Base-by-base conservation (phyloP, 2,329 filamentous ascomycete species). In the Coleophoma eucalyptorum region DNA sequence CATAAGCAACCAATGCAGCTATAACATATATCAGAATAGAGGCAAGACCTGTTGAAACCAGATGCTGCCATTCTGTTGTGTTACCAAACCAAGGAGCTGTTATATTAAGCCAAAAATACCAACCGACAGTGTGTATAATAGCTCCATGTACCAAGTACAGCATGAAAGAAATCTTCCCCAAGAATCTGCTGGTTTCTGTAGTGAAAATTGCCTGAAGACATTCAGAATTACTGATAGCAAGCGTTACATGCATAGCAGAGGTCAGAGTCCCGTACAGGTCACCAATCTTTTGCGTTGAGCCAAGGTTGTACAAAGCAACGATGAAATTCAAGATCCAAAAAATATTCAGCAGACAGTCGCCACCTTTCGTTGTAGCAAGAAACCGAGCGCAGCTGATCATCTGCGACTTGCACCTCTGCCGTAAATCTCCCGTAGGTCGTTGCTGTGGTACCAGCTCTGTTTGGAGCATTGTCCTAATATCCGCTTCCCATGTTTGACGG, bases 131-230 rank as follows among this genome's bases (percentile, higher is more conserved):
- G n/a, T 40, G 37, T 7, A 40, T n/a, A 19, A 40, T 8, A 16
- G 13, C 8, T 3, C 81, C 82, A 57, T 86, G 83, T 7, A 84
- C 72, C 12, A 86, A 69, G 65, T 86, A 86, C 12, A 86, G 67
- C 3, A 78, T 72, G 60, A 78, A 86, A 0, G 79, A 83, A 49
- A 85, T 72, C 46, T 77, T 75, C 1, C 81, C 82, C 1, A 86
- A 70, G 53, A 81, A 83, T 58, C 83, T 80, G 56, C 76, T 79
- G 57, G 81, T 73, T 16, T 68, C 68, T 1, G 69, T 72, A 60
- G 83, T 81, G 58, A 85, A 84, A 57, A 83, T 78, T 2, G 65
- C 53, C 65, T 76, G 78, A 10, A 84, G 69, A 73, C 74, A 78
- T 5, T 48, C 12, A 1, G 50, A 54, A 55, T 48, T 68, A 31